Evolutionary conservation across 176 grass and related monocot genomes (phyloP).

Genomic region (Echinochloa phyllopogon): DNA sequence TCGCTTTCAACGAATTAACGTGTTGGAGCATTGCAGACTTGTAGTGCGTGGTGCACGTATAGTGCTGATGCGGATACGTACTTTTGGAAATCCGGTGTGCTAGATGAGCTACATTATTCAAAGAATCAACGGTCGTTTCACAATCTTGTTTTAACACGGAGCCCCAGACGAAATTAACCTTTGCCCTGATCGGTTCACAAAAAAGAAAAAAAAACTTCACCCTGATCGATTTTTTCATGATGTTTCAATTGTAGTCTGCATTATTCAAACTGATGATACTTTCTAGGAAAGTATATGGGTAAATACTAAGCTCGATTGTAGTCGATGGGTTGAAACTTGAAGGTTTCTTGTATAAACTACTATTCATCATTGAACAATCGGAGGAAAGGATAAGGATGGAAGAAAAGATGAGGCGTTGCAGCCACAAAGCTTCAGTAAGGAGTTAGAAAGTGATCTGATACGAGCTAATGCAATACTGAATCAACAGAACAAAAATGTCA

Average conservation of each 20-base stretch:
- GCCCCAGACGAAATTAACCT: too few species aligned
- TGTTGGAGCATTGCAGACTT: not conserved
- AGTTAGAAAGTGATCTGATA: too few species aligned
- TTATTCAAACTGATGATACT: not conserved
- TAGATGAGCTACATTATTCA: too few species aligned
- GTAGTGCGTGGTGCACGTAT: not conserved
- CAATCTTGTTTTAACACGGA: too few species aligned
- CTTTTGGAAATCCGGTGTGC: not conserved
- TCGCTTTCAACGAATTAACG: not conserved
- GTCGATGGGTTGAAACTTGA: not conserved
- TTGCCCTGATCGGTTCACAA: too few species aligned
- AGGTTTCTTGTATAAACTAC: not conserved
- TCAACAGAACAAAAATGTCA: not conserved
- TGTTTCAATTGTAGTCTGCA: too few species aligned
- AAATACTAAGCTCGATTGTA: not conserved
- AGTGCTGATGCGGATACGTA: not conserved
- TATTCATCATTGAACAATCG: not conserved
- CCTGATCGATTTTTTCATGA: too few species aligned
- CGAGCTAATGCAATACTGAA: too few species aligned
- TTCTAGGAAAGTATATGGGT: not conserved
- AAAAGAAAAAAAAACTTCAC: too few species aligned
- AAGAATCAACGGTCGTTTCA: too few species aligned
- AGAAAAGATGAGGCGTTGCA: not conserved
- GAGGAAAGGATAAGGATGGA: too few species aligned
- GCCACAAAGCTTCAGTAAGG: not conserved